phyloP scores from a whole-genome alignment of 257 asterid genomes.

The Fraxinus quadrangulata region DNA sequence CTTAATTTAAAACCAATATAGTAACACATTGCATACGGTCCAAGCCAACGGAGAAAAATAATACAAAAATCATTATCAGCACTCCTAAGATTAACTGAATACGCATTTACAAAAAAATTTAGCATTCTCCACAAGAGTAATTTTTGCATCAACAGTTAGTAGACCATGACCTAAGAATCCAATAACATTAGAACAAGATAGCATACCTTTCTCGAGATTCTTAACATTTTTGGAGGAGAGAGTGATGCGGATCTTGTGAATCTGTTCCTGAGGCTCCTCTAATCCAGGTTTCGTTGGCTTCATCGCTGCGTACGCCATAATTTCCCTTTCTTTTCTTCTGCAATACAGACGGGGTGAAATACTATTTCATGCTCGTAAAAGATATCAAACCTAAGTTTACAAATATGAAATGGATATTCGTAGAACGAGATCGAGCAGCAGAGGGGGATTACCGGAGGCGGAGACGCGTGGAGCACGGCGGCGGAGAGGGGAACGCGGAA shows the following conservation, averaged over 20 bases:
- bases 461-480: neutral
- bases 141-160: neutral
- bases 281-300: slow-evolving; percentile 48
- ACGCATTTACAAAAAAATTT: neutral
- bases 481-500: neutral
- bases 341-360: neutral
- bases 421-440: neutral
- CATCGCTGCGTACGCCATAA: slow-evolving; percentile 51
- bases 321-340: slow-evolving; percentile 7
- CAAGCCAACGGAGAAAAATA: too few species aligned
- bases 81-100: neutral
- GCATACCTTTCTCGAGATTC: slow-evolving; percentile 51
- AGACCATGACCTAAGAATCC: neutral
- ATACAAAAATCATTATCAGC: neutral
- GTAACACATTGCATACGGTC: too few species aligned
- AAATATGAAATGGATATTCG: neutral
- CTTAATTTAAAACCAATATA: too few species aligned
- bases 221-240: slow-evolving; percentile 47
- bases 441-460: neutral
- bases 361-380: neutral
- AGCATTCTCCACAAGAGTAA: neutral
- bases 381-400: neutral
- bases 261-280: slow-evolving; percentile 44
- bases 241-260: slow-evolving; percentile 56
- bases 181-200: neutral